Conservation (phyloP, 2,329 filamentous ascomycete genomes). For the Pseudogymnoascus pannorum region DNA sequence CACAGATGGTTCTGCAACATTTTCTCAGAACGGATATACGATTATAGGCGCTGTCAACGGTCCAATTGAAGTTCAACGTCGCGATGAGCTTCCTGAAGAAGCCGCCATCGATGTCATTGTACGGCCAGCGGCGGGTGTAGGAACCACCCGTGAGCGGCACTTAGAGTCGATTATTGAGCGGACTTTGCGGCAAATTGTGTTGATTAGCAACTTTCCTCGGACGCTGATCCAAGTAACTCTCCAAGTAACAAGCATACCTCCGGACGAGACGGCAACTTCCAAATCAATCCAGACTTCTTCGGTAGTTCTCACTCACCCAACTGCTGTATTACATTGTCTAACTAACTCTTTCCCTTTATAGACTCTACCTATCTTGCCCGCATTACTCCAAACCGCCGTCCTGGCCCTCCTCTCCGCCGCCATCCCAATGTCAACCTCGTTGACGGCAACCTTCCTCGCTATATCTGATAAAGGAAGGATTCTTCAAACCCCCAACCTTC, state of each 20-base stretch:
- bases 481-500: conserved; percentile 53
- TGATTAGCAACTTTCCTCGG: conserved; percentile 68
- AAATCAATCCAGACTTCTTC: conserved; percentile 53
- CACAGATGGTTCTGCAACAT: conserved; percentile 73
- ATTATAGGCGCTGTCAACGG: conserved; percentile 85
- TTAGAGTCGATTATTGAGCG: conserved; percentile 70
- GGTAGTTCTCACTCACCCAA: conserved; percentile 35
- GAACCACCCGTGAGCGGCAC: conserved; percentile 71
- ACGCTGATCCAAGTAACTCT: conserved; percentile 73
- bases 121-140: conserved; percentile 75
- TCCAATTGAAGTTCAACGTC: conserved; percentile 79
- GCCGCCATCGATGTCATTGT: conserved; percentile 85
- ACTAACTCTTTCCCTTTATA: conserved; percentile 30
- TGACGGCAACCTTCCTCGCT: conserved; percentile 58
- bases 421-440: conserved; percentile 68
- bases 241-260: conserved; percentile 64
- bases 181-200: conserved; percentile 65
- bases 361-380: conserved; percentile 74
- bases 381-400: conserved; percentile 72
- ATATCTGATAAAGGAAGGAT: conserved; percentile 41
- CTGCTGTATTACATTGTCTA: background rate
- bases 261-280: conserved; percentile 56
- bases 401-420: conserved; percentile 75
- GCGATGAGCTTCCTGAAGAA: conserved; percentile 88
- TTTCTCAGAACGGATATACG: conserved; percentile 68